phyloP scores from a whole-genome alignment of 345 rosid species.

The Pelargonium nanum region DNA sequence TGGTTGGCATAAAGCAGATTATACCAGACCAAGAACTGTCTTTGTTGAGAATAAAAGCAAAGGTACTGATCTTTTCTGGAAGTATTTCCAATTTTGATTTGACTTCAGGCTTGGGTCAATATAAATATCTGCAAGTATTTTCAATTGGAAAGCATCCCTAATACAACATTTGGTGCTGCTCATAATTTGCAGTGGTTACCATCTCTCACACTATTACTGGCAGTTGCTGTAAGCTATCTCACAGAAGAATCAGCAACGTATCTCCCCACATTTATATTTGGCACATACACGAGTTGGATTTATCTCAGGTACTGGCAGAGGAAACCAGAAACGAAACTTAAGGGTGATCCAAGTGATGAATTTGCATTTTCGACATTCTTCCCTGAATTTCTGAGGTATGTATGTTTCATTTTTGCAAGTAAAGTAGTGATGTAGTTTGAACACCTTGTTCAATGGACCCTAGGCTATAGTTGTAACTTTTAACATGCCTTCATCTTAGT shows the following conservation, averaged over 20 bases:
- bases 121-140: background rate
- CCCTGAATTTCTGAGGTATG: constrained; percentile 76
- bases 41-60: constrained; percentile 67
- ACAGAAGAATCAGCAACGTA: constrained; percentile 55
- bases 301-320: constrained; percentile 83
- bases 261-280: constrained; percentile 86
- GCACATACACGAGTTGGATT: constrained; percentile 85
- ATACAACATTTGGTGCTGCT: constrained; percentile 11
- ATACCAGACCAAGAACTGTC: constrained; percentile 87
- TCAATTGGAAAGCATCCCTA: background rate
- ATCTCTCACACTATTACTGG: constrained; percentile 51
- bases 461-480: too few relatives aligned
- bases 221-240: constrained; percentile 71
- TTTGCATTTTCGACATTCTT: constrained; percentile 92
- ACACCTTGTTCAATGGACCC: background rate
- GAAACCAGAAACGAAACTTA: constrained; percentile 75
- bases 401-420: background rate
- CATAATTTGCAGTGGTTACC: constrained; percentile 80
- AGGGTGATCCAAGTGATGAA: constrained; percentile 94
- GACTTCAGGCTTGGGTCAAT: background rate
- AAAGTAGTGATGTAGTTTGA: background rate
- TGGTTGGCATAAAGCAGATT: constrained; percentile 94
- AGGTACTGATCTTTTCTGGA: constrained; percentile 30
- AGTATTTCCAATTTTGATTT: background rate
- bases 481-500: background rate